Base-by-base conservation (phyloP, 1,284 basidiomycete genomes). In the Trichosporon inkin region DNA sequence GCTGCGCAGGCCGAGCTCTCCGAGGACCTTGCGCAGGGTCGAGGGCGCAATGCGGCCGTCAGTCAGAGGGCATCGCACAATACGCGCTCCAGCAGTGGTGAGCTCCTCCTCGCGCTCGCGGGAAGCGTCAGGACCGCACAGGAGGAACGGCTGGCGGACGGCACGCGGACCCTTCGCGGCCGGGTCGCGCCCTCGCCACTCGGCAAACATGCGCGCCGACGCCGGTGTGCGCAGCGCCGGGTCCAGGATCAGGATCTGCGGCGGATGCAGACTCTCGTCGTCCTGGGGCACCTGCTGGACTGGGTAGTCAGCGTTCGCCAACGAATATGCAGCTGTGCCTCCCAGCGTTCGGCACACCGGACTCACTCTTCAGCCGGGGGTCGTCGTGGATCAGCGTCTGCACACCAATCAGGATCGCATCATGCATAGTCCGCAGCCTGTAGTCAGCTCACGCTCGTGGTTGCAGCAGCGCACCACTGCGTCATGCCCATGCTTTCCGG, bases 401-500 rank as follows among this genome's bases (percentile, higher is more conserved):
- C 41, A 95, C 85, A 6, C 95, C 95, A 44, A 99, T 83, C 32
- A 99, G 79, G 63, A 99, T 97, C 10, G 85, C 92, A 72, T 96
- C 90, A 77, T 98, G 94, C 82, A 92, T 84, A 0, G 88, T 83
- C 65, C 91, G 82, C 83, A 92, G 85, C 86, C 89, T 92, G 65
- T 11, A 19, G 20, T 60, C 44, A 57, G 57, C 37, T 16, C n/a
- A 16, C 1, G 19, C 10, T 3, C 14, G 6, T 41, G 4, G 41
- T 14, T 28, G 36, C n/a, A n/a, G 5, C 2, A 0, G 68, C 80
- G 51, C 39, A 92, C 91, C 88, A 89, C 76, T 98, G 95, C 13
- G 95, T 98, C 89, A 99, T 92, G 49, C 85, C 70, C 88, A 95
- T 89, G 74, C 90, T 94, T 71, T 96, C 90, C 37, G 82, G 78